A percentile compares a stretch with the other conserved stretches of the same genome.
Evolutionary conservation across 768 basidiomycete genomes (phyloP).

Genomic region (Trametes meyenii): DNA sequence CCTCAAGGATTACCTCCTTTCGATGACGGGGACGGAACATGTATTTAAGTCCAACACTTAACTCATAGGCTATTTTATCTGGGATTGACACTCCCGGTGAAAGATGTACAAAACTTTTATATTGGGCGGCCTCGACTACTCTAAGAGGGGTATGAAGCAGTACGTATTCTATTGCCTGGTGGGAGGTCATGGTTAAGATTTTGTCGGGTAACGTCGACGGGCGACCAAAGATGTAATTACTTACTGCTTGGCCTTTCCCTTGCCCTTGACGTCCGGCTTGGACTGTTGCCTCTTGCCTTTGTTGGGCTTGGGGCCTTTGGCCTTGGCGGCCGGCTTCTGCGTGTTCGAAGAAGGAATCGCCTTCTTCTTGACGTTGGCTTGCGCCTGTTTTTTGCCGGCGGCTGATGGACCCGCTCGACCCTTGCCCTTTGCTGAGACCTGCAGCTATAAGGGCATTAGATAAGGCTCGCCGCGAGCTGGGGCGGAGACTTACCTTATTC

Average conservation of each 20-base stretch:
- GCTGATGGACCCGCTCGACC: background rate
- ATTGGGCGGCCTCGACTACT: background rate
- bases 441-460: background rate
- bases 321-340: background rate
- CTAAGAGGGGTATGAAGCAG: background rate
- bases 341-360: background rate
- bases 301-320: background rate
- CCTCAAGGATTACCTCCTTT: background rate
- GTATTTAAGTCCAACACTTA: conserved; percentile 6
- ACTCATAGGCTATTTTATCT: background rate
- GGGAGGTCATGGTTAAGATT: background rate
- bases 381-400: background rate
- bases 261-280: background rate
- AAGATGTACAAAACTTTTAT: background rate
- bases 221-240: background rate
- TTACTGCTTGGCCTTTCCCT: background rate
- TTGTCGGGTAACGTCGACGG: background rate
- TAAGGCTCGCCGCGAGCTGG: background rate
- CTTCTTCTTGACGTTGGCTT: background rate
- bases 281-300: too few relatives aligned
- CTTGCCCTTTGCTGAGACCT: background rate
- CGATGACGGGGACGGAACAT: background rate
- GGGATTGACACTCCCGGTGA: background rate
- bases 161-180: background rate
- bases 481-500: background rate